Base-by-base conservation (phyloP, 2,329 filamentous ascomycete genomes). In the Phoma sp. region DNA sequence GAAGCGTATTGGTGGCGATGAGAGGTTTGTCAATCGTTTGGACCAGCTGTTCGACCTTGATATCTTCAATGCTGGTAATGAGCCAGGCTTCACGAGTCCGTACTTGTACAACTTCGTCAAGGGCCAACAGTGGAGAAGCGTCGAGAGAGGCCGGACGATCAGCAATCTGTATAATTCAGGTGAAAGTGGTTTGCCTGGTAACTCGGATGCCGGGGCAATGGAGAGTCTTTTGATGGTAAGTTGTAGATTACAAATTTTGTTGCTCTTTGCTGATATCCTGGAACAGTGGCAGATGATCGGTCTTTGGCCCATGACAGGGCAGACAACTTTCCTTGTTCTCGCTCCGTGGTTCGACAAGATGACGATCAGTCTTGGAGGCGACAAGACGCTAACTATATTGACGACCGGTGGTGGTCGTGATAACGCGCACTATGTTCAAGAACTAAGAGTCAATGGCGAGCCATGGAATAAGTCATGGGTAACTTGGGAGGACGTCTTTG, bases 201-300 rank as follows among this genome's bases (percentile, higher is more conserved):
- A 91, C 71, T 86, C 83, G 39, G 88, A 91, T 69, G 87, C 86
- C 1, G 88, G 88, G 6, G 86, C 88, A 13, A 90, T 91, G 87
- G 86, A 91, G 68, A 85, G 83, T 7, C 90, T 88, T 84, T 85
- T 74, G 3, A 44, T 74, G 21, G 69, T 68, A 51, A 61, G 64
- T 63, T n/a, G 12, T 21, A 25, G 15, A 27, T 6, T 24, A 3
- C 17, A 25, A 24, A 19, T 3, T 33, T 22, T 32, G 9, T 38
- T 13, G 29, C 9, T 35, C 32, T 35, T 22, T 52, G 31, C 48
- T 64, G 40, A 61, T 39, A 51, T 9, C 43, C 27, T 22, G 8
- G 2, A 6, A 37, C 37, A 71, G 69, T 73, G 70, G 69, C 67
- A 73, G 36, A 68, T 72, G 64, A 68, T 74, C 25, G 69, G 69